Conservation (phyloP, 306 rosid species). For the Cyclanthera cordifolia region DNA sequence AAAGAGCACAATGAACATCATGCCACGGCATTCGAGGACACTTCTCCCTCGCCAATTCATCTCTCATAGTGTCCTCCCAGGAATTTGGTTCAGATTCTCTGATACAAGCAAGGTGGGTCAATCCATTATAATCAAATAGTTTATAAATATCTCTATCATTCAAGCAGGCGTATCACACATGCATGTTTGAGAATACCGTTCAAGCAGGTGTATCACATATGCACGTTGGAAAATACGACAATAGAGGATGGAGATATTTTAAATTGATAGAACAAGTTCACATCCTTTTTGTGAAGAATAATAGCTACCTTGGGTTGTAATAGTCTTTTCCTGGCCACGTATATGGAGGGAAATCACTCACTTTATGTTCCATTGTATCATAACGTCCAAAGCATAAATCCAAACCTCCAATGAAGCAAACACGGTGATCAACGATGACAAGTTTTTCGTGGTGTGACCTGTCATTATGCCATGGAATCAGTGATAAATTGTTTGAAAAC, state of each 20-base stretch:
- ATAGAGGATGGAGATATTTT: background rate
- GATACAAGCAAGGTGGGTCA: background rate
- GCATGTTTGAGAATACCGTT: background rate
- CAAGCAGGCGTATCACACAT: too few species aligned
- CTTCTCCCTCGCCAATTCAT: constrained; percentile 35
- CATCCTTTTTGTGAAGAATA: background rate
- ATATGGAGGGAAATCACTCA: constrained; percentile 33
- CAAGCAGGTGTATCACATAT: background rate
- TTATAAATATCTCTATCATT: too few species aligned
- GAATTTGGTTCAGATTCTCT: constrained; percentile 56
- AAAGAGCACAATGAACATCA: constrained; percentile 42
- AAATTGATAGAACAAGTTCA: background rate
- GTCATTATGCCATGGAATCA: constrained; percentile 5
- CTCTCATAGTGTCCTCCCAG: constrained; percentile 38
- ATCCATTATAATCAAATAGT: background rate
- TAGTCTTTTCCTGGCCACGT: constrained; percentile 45
- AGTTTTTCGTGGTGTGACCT: constrained; percentile 51
- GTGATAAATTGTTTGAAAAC: background rate
- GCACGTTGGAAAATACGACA: background rate
- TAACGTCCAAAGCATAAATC: constrained; percentile 44
- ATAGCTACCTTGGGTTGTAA: constrained; percentile 37
- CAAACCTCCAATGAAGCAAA: constrained; percentile 39
- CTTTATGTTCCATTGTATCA: constrained; percentile 36
- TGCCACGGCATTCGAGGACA: constrained; percentile 50
- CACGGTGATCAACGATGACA: constrained; percentile 33